Evolutionary conservation across 306 rosid genomes (phyloP), one percentile per base, ranked within the genome.

Genomic region (Mimosa bimucronata): DNA sequence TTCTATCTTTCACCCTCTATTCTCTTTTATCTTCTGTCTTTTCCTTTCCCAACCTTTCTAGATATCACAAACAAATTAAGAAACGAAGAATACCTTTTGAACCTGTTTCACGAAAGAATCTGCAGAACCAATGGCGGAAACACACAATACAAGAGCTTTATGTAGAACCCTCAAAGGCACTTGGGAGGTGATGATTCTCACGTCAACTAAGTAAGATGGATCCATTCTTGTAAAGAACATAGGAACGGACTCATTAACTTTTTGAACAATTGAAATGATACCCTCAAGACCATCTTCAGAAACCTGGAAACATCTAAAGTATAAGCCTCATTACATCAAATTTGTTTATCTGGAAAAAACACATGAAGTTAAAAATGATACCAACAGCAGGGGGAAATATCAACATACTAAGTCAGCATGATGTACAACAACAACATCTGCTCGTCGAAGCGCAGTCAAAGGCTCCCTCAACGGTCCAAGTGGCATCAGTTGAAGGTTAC

Each of bases 401-500:
- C 52, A 70, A 12, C 57, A 71, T 89, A 92, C 97, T 90, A 92
- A 77, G 79, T 94, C 94, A 15, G 94, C 94, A 55, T 94, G 94
- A 86, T 92, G 98, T 73, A 92, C 57, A 57, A 94, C 88, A 74
- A 88, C 90, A 55, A 77, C 84, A 84, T 91, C 94, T 28, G 98
- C 98, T 55, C 90, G 90, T 71, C 64, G 57, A 69, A 95, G 95
- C 6, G 90, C 95, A 65, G 74, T 74, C 79, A 90, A 82, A 57
- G 98, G 90, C 83, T 95, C 98, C 89, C 98, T 91, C 79, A 95
- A 81, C 26, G 98, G 98, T 82, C 98, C 98, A 75, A 84, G 91
- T 23, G 98, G 98, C 80, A 90, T 42, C 18, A 91, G 85, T 68
- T 79, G 90, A 69, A 79, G 71, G 84, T 90, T 90, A 19, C 97